phyloP scores from a whole-genome alignment of 225 moss, liverwort and hornwort genomes.

The Sphagnum tenellum region DNA sequence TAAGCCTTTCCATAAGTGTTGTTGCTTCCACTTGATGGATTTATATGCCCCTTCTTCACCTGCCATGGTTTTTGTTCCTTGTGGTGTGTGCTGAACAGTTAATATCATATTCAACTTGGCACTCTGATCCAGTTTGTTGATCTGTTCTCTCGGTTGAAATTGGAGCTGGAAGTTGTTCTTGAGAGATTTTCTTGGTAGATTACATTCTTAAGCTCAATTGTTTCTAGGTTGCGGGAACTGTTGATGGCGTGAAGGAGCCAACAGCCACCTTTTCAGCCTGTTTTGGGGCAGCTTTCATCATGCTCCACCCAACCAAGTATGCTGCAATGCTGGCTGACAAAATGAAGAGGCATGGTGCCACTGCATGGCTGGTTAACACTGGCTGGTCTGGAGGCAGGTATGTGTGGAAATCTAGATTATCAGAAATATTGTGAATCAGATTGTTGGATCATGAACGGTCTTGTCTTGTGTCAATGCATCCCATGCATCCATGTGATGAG shows the following conservation, averaged over 20 bases:
- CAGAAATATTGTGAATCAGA: too few species aligned
- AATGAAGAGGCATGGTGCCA: constrained; percentile 71
- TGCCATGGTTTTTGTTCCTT: too few species aligned
- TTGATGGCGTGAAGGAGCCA: constrained; percentile 92
- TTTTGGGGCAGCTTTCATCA: constrained; percentile 98
- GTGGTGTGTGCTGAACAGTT: background rate
- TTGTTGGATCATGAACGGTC: too few species aligned
- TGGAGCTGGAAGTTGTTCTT: too few species aligned
- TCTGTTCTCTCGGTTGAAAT: background rate
- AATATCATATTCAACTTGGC: background rate
- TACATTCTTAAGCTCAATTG: too few species aligned
- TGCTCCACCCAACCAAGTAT: constrained; percentile 95
- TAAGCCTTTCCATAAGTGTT: constrained; percentile 12
- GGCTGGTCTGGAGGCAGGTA: constrained; percentile 97
- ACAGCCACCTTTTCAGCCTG: constrained; percentile 95
- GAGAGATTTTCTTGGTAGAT: background rate
- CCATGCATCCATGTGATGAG: background rate
- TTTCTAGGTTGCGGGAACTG: constrained; percentile 93
- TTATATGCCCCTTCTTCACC: background rate
- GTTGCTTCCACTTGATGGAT: background rate
- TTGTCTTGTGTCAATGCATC: too few species aligned
- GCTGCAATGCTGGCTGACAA: constrained; percentile 94
- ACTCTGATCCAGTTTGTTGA: background rate
- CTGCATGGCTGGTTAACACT: constrained; percentile 94
- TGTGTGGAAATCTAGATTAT: background rate